These are phyloP conservation scores for Xerocomus nothofagi DNA, from an alignment of 1,284 basidiomycete genomes.

Conservation along the genomic window DNA sequence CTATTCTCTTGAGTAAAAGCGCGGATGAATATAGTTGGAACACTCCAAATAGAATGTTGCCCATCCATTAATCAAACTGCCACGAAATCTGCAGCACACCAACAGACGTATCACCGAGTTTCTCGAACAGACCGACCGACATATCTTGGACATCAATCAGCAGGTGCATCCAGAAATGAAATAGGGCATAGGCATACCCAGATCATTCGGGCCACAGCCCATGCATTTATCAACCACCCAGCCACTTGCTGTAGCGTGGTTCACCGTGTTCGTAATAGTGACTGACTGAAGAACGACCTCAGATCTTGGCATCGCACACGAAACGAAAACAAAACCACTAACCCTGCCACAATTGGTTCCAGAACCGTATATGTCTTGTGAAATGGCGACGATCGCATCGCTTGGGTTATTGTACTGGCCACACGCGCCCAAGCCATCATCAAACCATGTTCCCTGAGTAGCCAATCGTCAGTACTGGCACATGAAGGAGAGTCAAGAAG, in stretches of 20 bases:
- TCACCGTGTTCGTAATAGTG: slow-evolving; percentile 44
- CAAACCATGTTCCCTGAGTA: slow-evolving; percentile 38
- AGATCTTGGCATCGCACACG: neutral
- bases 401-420: slow-evolving; percentile 40
- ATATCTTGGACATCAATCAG: neutral
- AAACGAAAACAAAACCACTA: slow-evolving; percentile 21
- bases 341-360: slow-evolving; percentile 50
- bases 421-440: slow-evolving; percentile 49
- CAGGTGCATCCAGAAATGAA: neutral
- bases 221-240: slow-evolving; percentile 48
- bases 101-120: accelerated
- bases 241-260: slow-evolving; percentile 42
- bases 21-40: too few relatives aligned
- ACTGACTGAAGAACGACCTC: slow-evolving; percentile 40
- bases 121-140: accelerated
- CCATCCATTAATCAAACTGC: too few relatives aligned
- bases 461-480: neutral
- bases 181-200: slow-evolving; percentile 39
- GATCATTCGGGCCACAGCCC: slow-evolving; percentile 40
- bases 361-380: slow-evolving; percentile 40
- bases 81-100: neutral
- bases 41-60: too few relatives aligned
- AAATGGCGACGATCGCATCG: slow-evolving; percentile 48
- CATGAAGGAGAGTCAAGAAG: too few relatives aligned
- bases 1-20: too few relatives aligned